Conservation (phyloP, 2,329 filamentous ascomycete genomes). For the Trichoderma sp. region DNA sequence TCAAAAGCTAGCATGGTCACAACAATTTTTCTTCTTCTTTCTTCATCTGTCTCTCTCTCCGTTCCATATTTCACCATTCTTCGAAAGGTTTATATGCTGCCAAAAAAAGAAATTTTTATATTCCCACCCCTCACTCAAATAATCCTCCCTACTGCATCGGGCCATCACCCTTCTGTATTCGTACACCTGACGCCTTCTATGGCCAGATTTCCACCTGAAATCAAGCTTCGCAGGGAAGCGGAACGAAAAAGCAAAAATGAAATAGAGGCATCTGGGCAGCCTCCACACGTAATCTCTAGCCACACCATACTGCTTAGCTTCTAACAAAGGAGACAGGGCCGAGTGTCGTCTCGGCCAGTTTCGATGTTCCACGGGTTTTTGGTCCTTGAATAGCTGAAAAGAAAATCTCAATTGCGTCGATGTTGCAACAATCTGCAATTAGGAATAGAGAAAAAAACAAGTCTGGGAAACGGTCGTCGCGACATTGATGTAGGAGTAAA, state of each 20-base stretch:
- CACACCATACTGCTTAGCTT: not conserved
- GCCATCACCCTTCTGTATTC: constrained; percentile 27
- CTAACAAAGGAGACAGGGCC: not conserved
- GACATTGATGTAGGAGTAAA: constrained; percentile 6
- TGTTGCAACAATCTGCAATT: not conserved
- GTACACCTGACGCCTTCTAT: constrained; percentile 26
- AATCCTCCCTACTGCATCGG: constrained; percentile 27
- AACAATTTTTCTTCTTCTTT: not conserved
- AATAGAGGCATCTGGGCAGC: not conserved
- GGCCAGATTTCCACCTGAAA: not conserved
- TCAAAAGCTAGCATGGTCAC: constrained; percentile 14
- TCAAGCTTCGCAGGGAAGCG: not conserved
- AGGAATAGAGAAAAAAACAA: not conserved
- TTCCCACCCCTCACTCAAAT: constrained; percentile 18
- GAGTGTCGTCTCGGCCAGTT: not conserved
- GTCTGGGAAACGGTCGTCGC: not conserved
- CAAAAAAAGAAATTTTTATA: not conserved
- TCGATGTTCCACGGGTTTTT: not conserved
- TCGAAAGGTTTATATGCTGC: not conserved
- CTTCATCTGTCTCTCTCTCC: not conserved
- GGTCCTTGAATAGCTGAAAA: not conserved
- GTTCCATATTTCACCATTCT: constrained; percentile 23
- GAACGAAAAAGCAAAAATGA: not conserved
- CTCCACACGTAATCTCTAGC: not conserved
- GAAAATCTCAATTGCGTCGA: not conserved